phyloP scores from a whole-genome alignment of 129 eudicot species.

The Artemisia annua region DNA sequence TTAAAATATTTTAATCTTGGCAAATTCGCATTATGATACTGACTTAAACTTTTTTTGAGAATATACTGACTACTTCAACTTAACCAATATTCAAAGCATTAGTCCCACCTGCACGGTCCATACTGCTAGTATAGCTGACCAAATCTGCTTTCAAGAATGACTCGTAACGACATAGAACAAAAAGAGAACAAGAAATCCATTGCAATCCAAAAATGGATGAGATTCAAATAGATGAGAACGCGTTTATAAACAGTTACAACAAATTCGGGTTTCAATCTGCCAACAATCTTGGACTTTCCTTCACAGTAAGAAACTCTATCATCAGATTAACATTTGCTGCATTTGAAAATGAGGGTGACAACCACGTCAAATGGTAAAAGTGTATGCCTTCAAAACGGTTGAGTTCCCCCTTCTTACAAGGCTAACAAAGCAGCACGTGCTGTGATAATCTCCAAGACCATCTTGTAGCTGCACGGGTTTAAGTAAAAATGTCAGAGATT shows the following conservation, averaged over 20 bases:
- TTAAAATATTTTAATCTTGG: too few species aligned
- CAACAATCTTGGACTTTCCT: slow-evolving; percentile 31
- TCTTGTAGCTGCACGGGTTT: background rate
- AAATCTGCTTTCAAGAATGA: background rate
- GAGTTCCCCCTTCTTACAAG: slow-evolving; percentile 5
- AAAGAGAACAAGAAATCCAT: slow-evolving; percentile 20
- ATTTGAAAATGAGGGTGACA: slow-evolving; percentile 22
- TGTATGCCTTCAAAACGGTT: slow-evolving; percentile 29
- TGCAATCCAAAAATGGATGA: slow-evolving; percentile 22
- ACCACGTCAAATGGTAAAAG: slow-evolving; percentile 29
- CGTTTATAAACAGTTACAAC: slow-evolving; percentile 30
- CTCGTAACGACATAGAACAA: slow-evolving; percentile 3
- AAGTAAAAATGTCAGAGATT: slow-evolving; percentile 13
- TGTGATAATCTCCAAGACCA: slow-evolving; percentile 28
- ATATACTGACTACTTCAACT: too few species aligned
- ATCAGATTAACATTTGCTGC: slow-evolving; percentile 29
- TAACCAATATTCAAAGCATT: too few species aligned
- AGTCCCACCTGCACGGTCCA: too few species aligned
- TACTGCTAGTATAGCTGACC: too few species aligned
- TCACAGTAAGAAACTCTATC: slow-evolving; percentile 34
- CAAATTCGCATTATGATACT: too few species aligned
- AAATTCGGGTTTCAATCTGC: slow-evolving; percentile 14
- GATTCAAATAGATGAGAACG: background rate
- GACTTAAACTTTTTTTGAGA: too few species aligned
- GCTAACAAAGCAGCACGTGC: slow-evolving; percentile 26